Conservation (phyloP, 129 eudicot species). For the Gnaphalium uliginosum region DNA sequence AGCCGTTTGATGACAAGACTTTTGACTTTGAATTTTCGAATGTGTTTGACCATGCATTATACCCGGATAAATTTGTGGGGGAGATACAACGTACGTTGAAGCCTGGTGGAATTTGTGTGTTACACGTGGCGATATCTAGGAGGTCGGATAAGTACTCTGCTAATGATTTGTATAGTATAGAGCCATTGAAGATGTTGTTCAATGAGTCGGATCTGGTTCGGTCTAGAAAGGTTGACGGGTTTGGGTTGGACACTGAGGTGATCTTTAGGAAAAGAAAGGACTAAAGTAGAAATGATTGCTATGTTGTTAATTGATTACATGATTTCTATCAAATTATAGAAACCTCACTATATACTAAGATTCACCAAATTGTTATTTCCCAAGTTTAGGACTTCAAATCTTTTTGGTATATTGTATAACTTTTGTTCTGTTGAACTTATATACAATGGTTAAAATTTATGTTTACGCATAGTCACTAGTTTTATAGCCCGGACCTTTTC, state of each 20-base stretch:
- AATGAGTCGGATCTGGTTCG: constrained; percentile 55
- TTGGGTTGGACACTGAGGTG: constrained; percentile 82
- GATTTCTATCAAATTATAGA: too few relatives aligned
- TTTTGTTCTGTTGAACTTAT: not conserved
- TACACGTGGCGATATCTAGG: constrained; percentile 64
- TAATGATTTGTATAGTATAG: constrained; percentile 67
- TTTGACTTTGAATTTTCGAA: constrained; percentile 80
- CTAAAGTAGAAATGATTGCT: not conserved
- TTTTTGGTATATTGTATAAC: not conserved
- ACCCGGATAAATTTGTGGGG: constrained; percentile 62
- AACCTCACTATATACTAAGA: not conserved
- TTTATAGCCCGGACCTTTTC: not conserved
- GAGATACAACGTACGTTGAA: constrained; percentile 83
- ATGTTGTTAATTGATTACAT: not conserved
- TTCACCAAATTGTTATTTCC: not conserved
- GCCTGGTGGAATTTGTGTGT: constrained; percentile 71
- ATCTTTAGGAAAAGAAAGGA: constrained; percentile 47
- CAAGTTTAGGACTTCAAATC: not conserved
- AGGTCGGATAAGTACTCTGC: constrained; percentile 85
- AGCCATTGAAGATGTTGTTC: constrained; percentile 62
- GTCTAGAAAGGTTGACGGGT: constrained; percentile 62
- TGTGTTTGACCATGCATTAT: constrained; percentile 83
- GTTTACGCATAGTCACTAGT: not conserved
- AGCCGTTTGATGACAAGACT: constrained; percentile 55
- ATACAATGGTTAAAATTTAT: not conserved